Percentiles rank a stretch among this genome's conserved stretches.
These are phyloP conservation scores for Fusarium sp. DNA, from an alignment of 2,329 filamentous ascomycete genomes.

Conservation along the genomic window DNA sequence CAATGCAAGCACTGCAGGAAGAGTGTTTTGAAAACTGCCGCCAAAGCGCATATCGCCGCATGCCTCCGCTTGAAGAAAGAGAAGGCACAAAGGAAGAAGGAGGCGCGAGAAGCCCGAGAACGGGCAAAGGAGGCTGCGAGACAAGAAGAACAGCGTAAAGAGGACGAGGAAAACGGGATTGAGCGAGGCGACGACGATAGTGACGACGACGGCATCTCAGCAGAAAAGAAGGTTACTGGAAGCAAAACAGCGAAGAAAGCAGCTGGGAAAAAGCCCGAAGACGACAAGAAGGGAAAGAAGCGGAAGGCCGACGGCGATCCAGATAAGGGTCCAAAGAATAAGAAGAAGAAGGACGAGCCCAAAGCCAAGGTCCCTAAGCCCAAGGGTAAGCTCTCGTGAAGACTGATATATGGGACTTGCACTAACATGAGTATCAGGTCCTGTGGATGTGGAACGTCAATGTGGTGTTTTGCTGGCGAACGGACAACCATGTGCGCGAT, in stretches of 20 bases:
- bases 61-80: constrained; percentile 89
- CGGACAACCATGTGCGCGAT: constrained; percentile 87
- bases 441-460: constrained; percentile 93
- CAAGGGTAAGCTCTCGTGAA: constrained; percentile 68
- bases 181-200: constrained; percentile 65
- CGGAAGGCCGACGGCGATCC: constrained; percentile 80
- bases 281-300: constrained; percentile 80
- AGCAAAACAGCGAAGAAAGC: constrained; percentile 71
- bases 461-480: constrained; percentile 90
- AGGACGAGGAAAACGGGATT: constrained; percentile 62
- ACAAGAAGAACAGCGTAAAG: constrained; percentile 68
- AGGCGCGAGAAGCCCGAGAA: constrained; percentile 78
- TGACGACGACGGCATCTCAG: constrained; percentile 59
- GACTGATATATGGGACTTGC: constrained; percentile 5
- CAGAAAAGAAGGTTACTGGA: constrained; percentile 58
- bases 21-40: constrained; percentile 80
- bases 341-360: constrained; percentile 95
- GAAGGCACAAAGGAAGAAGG: constrained; percentile 82
- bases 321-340: constrained; percentile 87
- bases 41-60: constrained; percentile 83
- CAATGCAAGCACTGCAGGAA: constrained; percentile 97
- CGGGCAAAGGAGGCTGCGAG: constrained; percentile 73
- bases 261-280: constrained; percentile 75
- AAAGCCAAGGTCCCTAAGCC: constrained; percentile 87
- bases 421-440: constrained; percentile 62